Conservation (phyloP, 805 yeast genomes). For the Saturnispora dispora region DNA sequence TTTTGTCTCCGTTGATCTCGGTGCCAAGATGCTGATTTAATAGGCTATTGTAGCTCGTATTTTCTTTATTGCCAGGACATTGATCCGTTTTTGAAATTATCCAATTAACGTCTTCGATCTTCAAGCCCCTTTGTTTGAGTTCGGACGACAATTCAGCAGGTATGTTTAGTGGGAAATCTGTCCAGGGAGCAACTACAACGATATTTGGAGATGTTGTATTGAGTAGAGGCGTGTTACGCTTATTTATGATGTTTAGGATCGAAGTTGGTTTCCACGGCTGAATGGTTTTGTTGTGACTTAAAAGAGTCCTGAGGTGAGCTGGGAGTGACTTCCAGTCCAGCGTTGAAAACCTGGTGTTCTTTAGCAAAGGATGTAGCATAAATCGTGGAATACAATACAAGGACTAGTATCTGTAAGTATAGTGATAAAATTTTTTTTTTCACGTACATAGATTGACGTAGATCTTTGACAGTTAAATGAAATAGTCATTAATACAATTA, state of each 20-base stretch:
- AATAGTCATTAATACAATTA: not conserved
- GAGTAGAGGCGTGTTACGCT: not conserved
- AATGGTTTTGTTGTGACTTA: conserved; percentile 1
- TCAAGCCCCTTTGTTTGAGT: not conserved
- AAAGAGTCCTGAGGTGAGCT: not conserved
- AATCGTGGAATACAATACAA: too few species aligned
- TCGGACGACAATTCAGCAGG: conserved; percentile 1
- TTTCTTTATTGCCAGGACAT: too few species aligned
- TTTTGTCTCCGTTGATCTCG: not conserved
- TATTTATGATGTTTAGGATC: conserved; percentile 5
- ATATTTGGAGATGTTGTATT: not conserved
- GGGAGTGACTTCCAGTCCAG: conserved; percentile 5
- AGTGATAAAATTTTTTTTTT: not conserved
- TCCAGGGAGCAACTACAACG: conserved; percentile 2
- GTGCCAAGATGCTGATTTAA: conserved; percentile 1
- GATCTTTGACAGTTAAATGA: too few species aligned
- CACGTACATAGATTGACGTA: not conserved
- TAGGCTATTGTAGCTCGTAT: not conserved
- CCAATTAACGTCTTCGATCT: conserved; percentile 1
- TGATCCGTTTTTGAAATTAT: conserved; percentile 3
- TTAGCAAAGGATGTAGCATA: conserved; percentile 6
- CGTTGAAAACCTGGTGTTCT: conserved; percentile 6
- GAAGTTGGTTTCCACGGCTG: conserved; percentile 8
- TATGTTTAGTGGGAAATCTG: conserved; percentile 3
- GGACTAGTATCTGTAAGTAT: too few species aligned